Evolutionary conservation across 2,329 filamentous ascomycete genomes (phyloP), one percentile per base, ranked within the genome.

Genomic region (Aureobasidium lini): DNA sequence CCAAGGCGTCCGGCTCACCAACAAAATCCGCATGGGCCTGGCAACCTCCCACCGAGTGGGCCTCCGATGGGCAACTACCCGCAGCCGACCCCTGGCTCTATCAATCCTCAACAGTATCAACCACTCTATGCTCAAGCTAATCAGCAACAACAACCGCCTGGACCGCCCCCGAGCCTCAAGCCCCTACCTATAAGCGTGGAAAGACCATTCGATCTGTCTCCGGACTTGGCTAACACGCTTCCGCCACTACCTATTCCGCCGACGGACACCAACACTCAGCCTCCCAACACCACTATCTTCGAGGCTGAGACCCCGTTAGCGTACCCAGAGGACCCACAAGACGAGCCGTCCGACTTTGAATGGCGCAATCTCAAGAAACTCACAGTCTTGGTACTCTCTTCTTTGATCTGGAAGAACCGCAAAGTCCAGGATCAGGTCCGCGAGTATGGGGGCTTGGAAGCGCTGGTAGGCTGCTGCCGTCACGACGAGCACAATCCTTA

Each of bases 401-500:
- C 88, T 0, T 82, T 97, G 0, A 85, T 96, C 3, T 95, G 94
- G 79, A 94, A 94, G 50, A 90, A 88, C 66, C 82, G 87, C 1
- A 82, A 84, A 8, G 92, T 96, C 0, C 93, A 97, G 73, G 84
- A 88, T 66, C 93, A 96, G 71, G 89, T 97, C 63, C 84, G 95
- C 46, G 82, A 85, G 50, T 84, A 93, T 66, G 89, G 90, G 64
- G 93, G 93, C 43, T 88, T 97, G 44, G 89, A 95, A 65, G 86
- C 89, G 0, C 81, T 97, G 18, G 82, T 96, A 15, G 91, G 91
- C 68, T 96, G 91, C 73, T 96, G 91, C 67, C 83, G 86, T 34
- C 94, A 94, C 70, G 93, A 97, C 69, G 90, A 93, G 66, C 85
- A 95, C 74, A 96, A 96, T 69, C 90, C 91, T 0, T 96, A 93